Percentiles rank a stretch among this genome's conserved stretches.
Conservation (phyloP, 176 grass and related monocot species). For the Lolium perenne region DNA sequence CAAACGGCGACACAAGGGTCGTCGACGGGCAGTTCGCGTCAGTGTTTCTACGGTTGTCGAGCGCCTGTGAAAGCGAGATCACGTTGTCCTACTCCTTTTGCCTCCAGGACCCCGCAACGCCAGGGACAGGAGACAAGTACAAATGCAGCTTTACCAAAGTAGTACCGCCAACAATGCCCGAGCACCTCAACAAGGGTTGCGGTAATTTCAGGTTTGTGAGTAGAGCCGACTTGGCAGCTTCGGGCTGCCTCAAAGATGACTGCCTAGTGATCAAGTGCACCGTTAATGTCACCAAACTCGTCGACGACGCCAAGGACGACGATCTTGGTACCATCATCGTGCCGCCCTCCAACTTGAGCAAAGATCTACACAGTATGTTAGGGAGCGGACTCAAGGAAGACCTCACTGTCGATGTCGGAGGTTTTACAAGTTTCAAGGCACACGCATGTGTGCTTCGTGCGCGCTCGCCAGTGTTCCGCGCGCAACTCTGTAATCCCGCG, state of each 20-base stretch:
- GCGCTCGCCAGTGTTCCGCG: background rate
- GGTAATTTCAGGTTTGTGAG: background rate
- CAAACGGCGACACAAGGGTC: background rate
- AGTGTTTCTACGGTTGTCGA: background rate
- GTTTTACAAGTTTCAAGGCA: background rate
- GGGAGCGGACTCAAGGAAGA: background rate
- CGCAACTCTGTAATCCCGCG: background rate
- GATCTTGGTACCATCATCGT: background rate
- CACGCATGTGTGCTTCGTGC: background rate
- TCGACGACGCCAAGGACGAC: background rate
- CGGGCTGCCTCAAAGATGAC: background rate
- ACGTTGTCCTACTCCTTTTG: background rate
- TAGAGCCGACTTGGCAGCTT: background rate
- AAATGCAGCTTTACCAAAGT: too few species aligned
- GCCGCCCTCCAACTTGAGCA: background rate
- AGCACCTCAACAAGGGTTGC: background rate
- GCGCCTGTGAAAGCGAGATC: background rate
- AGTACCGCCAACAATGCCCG: too few species aligned
- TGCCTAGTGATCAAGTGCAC: background rate
- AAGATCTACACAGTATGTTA: background rate
- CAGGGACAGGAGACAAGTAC: background rate
- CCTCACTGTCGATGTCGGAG: background rate
- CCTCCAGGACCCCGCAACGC: background rate
- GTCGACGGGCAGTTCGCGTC: background rate
- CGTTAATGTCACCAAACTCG: background rate